Conservation (phyloP, 805 yeast species). For the Barnettozyma wickerhamii region DNA sequence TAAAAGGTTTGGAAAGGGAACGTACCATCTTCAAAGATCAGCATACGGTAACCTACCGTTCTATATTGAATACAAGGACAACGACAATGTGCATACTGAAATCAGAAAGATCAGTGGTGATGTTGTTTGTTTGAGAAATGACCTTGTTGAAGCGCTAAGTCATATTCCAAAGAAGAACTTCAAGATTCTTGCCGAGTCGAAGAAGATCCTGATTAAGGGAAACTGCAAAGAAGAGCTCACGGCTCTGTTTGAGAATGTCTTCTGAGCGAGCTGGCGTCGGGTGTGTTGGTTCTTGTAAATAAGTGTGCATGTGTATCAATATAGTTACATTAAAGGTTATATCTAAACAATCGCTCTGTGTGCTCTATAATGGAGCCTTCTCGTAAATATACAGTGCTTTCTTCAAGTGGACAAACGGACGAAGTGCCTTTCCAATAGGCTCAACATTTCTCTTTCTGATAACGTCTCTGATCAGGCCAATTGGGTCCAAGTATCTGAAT, state of each 20-base stretch:
- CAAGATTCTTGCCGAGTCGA: conserved; percentile 45
- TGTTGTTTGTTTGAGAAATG: conserved; percentile 58
- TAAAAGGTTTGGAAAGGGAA: conserved; percentile 24
- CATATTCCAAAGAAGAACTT: conserved; percentile 43
- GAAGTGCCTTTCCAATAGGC: conserved; percentile 14
- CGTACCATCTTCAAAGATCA: conserved; percentile 42
- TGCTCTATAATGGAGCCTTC: conserved; percentile 11
- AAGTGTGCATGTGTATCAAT: neutral
- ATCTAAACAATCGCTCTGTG: too few species aligned
- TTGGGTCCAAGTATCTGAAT: conserved; percentile 10
- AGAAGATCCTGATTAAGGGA: conserved; percentile 36
- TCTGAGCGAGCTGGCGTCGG: conserved; percentile 4
- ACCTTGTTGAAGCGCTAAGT: conserved; percentile 50
- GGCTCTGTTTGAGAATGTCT: conserved; percentile 15
- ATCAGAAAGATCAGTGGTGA: conserved; percentile 70
- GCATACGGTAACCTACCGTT: conserved; percentile 75
- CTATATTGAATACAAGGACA: conserved; percentile 62
- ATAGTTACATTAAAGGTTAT: too few species aligned
- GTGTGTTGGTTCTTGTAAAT: conserved; percentile 2
- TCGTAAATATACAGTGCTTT: conserved; percentile 15
- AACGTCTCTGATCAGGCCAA: conserved; percentile 5
- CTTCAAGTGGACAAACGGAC: conserved; percentile 11
- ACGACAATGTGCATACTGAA: conserved; percentile 64
- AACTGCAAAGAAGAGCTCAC: conserved; percentile 18
- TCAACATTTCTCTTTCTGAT: conserved; percentile 8